phyloP scores from a whole-genome alignment of 768 basidiomycete genomes.

The Rickenella mellea region DNA sequence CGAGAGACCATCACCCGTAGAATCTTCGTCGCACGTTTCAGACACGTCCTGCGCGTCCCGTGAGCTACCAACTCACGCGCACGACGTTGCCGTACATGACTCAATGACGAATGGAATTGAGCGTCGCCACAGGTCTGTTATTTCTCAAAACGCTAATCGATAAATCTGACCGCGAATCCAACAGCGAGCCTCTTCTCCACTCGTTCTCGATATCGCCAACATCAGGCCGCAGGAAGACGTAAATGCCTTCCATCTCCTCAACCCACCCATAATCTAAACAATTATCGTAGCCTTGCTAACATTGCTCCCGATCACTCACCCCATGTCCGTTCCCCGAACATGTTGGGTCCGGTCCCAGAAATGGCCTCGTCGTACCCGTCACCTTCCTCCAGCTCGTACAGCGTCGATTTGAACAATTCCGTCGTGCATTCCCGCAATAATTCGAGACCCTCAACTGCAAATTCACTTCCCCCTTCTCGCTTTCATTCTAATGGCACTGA shows the following conservation, averaged over 20 bases:
- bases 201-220: not conserved
- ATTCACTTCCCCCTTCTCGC: slow-evolving; percentile 10
- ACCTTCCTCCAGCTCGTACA: not conserved
- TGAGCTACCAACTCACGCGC: slow-evolving; percentile 26
- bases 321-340: not conserved
- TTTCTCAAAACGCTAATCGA: too few species aligned
- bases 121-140: not conserved
- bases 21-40: slow-evolving; percentile 54
- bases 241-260: too few species aligned
- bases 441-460: slow-evolving; percentile 10
- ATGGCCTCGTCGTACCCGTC: not conserved
- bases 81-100: slow-evolving; percentile 10
- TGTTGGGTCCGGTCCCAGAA: not conserved
- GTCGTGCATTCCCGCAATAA: too few species aligned
- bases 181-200: not conserved
- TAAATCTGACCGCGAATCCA: not conserved
- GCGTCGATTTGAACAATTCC: too few species aligned
- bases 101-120: not conserved
- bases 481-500: slow-evolving; percentile 8
- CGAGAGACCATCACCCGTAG: slow-evolving; percentile 64
- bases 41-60: slow-evolving; percentile 36
- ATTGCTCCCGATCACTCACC: too few species aligned
- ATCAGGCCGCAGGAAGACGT: too few species aligned
- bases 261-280: too few species aligned
- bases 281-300: too few species aligned